Conservation (phyloP, 306 rosid species). For the Cyclanthera cordifolia region DNA sequence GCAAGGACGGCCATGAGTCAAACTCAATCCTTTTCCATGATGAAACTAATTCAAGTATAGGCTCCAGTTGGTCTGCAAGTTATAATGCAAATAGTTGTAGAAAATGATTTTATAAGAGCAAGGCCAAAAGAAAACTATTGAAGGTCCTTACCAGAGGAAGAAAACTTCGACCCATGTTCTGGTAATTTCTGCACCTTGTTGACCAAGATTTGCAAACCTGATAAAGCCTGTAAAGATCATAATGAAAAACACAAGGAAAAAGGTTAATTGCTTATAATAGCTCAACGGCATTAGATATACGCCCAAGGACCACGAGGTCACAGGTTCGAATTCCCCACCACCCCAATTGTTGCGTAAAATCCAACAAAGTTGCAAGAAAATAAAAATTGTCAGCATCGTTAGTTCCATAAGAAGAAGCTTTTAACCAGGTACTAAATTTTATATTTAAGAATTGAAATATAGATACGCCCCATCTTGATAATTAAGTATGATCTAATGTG, state of each 20-base stretch:
- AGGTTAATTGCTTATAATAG: background rate
- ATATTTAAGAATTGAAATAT: background rate
- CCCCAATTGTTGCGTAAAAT: no score
- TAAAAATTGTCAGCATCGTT: background rate
- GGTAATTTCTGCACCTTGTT: slow-evolving; percentile 41
- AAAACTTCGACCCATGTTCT: slow-evolving; percentile 55
- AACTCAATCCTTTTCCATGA: slow-evolving; percentile 70
- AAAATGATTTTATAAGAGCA: background rate
- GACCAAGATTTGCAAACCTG: slow-evolving; percentile 70
- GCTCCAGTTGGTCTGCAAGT: slow-evolving; percentile 47
- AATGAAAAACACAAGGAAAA: slow-evolving; percentile 9
- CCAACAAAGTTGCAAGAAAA: background rate
- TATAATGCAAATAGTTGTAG: slow-evolving; percentile 14
- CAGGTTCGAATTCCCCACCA: no score
- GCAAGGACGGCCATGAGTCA: slow-evolving; percentile 72
- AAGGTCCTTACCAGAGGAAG: slow-evolving; percentile 39
- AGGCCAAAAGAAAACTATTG: background rate
- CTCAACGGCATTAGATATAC: no score
- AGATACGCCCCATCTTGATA: background rate
- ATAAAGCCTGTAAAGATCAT: slow-evolving; percentile 41
- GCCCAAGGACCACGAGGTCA: no score
- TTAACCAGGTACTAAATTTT: background rate
- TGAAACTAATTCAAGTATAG: slow-evolving; percentile 38
- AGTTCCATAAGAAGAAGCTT: background rate
- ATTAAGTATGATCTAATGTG: background rate